Percentiles rank a stretch among this genome's conserved stretches.
phyloP scores from a whole-genome alignment of 192 early-diverging fungal genomes.

The Mortierella hygrophila region DNA sequence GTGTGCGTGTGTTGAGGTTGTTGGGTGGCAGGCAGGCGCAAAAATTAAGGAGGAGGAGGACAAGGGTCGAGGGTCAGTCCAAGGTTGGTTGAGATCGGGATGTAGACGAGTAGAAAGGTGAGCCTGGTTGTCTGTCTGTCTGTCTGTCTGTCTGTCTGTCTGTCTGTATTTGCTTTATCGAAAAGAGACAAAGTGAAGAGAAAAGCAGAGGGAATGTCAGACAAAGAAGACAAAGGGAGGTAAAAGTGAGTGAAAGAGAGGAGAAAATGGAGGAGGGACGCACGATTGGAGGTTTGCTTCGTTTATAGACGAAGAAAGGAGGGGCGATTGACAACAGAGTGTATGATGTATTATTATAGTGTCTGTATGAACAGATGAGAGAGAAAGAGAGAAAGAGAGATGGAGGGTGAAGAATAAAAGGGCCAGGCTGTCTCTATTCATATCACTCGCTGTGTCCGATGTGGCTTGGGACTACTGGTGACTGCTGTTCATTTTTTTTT shows the following conservation, averaged over 20 bases:
- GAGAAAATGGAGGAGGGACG: background rate
- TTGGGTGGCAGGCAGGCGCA: background rate
- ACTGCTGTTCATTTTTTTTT: background rate
- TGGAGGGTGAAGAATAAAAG: background rate
- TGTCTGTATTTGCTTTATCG: background rate
- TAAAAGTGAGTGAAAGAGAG: background rate
- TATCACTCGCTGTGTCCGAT: too few species aligned
- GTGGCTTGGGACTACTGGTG: background rate
- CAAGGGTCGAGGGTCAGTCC: background rate
- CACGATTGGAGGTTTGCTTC: background rate
- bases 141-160: background rate
- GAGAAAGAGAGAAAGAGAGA: background rate
- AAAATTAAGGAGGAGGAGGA: background rate
- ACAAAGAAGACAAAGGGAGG: background rate
- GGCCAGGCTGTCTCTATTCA: background rate
- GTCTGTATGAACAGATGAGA: background rate
- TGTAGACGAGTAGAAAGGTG: background rate
- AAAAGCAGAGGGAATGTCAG: background rate
- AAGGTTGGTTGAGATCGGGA: background rate
- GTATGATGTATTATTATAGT: too few species aligned
- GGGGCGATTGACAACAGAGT: too few species aligned
- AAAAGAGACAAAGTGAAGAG: conserved; percentile 1
- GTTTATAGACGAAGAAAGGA: too few species aligned
- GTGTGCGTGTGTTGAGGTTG: background rate
- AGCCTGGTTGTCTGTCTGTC: background rate